Conservation (phyloP, 2,329 filamentous ascomycete species). For the Xylariaceae sp. region DNA sequence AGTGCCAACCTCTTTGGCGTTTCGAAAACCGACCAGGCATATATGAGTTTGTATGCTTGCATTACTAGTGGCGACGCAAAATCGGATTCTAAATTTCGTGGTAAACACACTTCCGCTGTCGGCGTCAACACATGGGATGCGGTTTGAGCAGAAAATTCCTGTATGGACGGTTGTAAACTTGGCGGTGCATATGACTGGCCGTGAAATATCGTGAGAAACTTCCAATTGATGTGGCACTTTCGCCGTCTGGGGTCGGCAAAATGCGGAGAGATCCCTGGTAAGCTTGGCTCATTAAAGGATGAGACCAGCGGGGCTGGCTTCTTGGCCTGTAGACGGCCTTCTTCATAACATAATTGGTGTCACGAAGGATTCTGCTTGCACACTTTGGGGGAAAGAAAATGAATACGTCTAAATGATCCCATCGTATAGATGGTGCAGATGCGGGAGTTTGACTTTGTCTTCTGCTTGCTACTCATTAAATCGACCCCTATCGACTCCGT, state of each 20-base stretch:
- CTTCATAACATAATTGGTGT: too few species aligned
- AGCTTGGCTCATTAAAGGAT: neutral
- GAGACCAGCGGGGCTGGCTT: neutral
- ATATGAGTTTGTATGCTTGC: neutral
- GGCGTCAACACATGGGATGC: conserved; percentile 15
- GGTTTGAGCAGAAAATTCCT: conserved; percentile 7
- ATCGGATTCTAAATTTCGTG: conserved; percentile 11
- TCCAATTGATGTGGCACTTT: neutral
- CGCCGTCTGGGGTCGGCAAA: conserved; percentile 3
- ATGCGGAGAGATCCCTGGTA: conserved; percentile 3
- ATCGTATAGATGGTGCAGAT: neutral
- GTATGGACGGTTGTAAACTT: conserved; percentile 4
- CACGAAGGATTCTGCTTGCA: too few species aligned
- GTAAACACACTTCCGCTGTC: conserved; percentile 10
- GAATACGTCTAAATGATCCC: too few species aligned
- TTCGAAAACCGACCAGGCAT: neutral
- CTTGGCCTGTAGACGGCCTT: too few species aligned
- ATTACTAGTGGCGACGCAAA: neutral
- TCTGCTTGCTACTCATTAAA: too few species aligned
- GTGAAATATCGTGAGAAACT: conserved; percentile 14
- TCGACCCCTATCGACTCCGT: too few species aligned
- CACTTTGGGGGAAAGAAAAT: neutral
- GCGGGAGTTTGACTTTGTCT: neutral
- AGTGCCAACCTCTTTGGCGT: conserved; percentile 20
- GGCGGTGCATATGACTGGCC: conserved; percentile 4